Percentiles rank a stretch among this genome's conserved stretches.
These are phyloP conservation scores for Acacia crassicarpa DNA, from an alignment of 306 rosid genomes.

Conservation along the genomic window DNA sequence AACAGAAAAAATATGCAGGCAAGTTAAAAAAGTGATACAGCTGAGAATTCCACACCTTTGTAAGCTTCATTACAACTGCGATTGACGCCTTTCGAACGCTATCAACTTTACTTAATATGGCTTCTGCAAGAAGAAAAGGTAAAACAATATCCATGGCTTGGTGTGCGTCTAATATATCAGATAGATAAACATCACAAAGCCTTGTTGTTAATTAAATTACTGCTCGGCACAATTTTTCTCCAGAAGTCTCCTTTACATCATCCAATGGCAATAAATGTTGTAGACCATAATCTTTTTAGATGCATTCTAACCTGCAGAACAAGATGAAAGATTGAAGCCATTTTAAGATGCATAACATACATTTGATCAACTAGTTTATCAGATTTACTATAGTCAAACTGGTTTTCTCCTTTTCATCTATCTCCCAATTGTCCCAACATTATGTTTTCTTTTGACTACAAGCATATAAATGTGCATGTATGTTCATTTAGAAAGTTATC, in stretches of 20 bases:
- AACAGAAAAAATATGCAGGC: neutral
- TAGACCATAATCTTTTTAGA: conserved; percentile 77
- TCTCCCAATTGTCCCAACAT: too few relatives aligned
- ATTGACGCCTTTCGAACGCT: conserved; percentile 83
- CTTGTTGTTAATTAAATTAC: too few relatives aligned
- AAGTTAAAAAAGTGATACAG: too few relatives aligned
- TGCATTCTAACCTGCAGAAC: conserved; percentile 68
- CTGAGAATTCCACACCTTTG: conserved; percentile 58
- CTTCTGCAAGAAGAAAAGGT: conserved; percentile 85
- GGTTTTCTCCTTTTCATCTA: neutral
- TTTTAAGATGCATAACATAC: neutral
- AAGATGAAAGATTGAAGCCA: conserved; percentile 28
- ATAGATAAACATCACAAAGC: conserved; percentile 56
- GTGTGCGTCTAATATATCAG: conserved; percentile 69
- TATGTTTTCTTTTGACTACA: too few relatives aligned
- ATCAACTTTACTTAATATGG: conserved; percentile 88
- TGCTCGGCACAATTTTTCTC: conserved; percentile 80
- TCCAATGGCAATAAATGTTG: conserved; percentile 89
- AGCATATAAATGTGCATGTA: too few relatives aligned
- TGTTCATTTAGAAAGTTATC: too few relatives aligned
- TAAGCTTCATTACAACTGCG: conserved; percentile 84
- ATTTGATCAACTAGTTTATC: conserved; percentile 11
- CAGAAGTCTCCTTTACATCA: conserved; percentile 90
- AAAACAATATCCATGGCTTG: conserved; percentile 84
- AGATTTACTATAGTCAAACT: conserved; percentile 18